Evolutionary conservation across 352 stramenopile species (phyloP), one percentile per base, ranked within the genome.

Genomic region (Phytophthora foliorum): DNA sequence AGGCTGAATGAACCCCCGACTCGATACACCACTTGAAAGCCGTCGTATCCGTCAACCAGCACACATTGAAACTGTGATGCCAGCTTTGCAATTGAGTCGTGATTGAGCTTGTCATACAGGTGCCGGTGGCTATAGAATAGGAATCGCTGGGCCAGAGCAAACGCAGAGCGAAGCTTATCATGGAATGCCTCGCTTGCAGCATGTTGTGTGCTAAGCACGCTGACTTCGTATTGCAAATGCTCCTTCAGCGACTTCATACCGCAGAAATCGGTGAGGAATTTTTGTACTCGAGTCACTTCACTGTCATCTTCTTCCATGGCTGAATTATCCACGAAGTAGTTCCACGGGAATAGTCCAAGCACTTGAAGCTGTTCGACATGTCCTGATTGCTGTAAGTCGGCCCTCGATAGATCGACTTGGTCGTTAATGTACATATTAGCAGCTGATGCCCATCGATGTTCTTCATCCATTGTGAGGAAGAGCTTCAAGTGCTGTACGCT

Each of bases 351-450:
- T 5, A 94, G 62, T n/a, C 73, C 67, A 54, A 92, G 63, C n/a
- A 91, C 38, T 17, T 55, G 52, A 0, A 93, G 17, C 44, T 69
- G 32, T 13, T 68, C 62, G 62, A 10, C 19, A 48, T 58, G 45
- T 65, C 39, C 49, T 42, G 45, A 0, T 21, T 66, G 42, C 22
- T 69, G 57, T 4, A 90, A 53, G 7, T 76, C 78, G 49, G 67
- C 42, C 4, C 75, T 67, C 1, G 53, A 55, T 24, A 93, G 60
- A 21, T 87, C 78, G 14, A 39, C 49, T 68, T 93, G 85, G 49
- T 94, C 85, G 50, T 94, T 92, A 11, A 93, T 27, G 48, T 86
- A 92, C 52, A 92, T 38, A 14, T 90, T 72, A 0, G 50, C 46
- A 25, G 70, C 69, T 22, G 57, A 69, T 11, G 31, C n/a, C 36